phyloP scores from a whole-genome alignment of 495 filamentous ascomycete genomes.

The Delitschia confertaspora region DNA sequence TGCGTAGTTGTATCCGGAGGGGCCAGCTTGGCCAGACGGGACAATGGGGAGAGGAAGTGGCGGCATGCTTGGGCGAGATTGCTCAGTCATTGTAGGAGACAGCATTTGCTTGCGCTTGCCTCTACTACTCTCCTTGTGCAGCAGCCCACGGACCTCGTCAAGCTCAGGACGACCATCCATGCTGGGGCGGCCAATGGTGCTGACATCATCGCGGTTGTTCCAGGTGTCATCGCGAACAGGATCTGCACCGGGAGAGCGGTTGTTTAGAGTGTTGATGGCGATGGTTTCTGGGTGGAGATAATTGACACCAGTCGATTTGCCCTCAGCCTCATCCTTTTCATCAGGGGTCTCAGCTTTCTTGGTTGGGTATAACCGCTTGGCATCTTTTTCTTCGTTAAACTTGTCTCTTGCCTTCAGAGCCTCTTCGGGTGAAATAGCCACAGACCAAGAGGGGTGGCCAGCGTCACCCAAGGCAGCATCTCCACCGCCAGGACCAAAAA shows the following conservation, averaged over 20 bases:
- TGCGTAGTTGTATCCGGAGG: constrained; percentile 10
- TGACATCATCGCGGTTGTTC: constrained; percentile 29
- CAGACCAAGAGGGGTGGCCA: constrained; percentile 63
- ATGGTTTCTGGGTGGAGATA: constrained; percentile 35
- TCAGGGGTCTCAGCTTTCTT: constrained; percentile 30
- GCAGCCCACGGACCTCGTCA: constrained; percentile 23
- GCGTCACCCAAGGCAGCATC: constrained; percentile 57
- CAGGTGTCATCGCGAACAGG: constrained; percentile 33
- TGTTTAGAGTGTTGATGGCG: constrained; percentile 40
- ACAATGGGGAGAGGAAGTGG: constrained; percentile 17
- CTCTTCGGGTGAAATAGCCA: constrained; percentile 57
- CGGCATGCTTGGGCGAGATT: constrained; percentile 24
- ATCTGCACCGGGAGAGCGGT: constrained; percentile 39
- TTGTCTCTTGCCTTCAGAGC: constrained; percentile 52
- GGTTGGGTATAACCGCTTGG: constrained; percentile 49
- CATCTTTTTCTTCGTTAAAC: constrained; percentile 53
- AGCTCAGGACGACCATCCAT: constrained; percentile 20
- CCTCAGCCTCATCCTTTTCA: constrained; percentile 8
- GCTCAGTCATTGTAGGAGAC: neutral
- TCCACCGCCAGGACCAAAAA: constrained; percentile 71
- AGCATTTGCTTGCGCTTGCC: constrained; percentile 20
- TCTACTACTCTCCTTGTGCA: constrained; percentile 22
- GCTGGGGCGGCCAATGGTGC: constrained; percentile 28
- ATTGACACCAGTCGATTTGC: constrained; percentile 28
- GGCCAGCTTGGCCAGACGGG: constrained; percentile 4